A percentile compares a stretch with the other conserved stretches of the same genome.
phyloP scores from a whole-genome alignment of 768 basidiomycete genomes.

The Leccinum imitatum region DNA sequence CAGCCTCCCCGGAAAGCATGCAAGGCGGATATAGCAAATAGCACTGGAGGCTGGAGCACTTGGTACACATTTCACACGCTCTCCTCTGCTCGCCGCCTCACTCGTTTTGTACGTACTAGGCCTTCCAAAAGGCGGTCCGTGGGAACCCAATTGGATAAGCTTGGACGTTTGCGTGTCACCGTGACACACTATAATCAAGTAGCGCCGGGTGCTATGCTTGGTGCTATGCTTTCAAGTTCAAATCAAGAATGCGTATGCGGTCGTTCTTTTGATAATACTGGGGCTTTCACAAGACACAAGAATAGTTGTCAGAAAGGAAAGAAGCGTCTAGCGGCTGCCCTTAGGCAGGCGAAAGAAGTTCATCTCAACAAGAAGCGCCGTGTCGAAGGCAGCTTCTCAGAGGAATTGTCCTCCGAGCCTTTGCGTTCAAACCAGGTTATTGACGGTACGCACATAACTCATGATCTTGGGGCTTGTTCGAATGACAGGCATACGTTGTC shows the following conservation, averaged over 20 bases:
- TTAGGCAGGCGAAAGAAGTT: background rate
- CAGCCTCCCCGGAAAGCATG: conserved; percentile 81
- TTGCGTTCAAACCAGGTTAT: too few species aligned
- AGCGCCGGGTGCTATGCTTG: too few species aligned
- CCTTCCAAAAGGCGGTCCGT: too few species aligned
- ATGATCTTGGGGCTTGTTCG: too few species aligned
- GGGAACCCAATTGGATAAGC: too few species aligned
- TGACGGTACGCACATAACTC: too few species aligned
- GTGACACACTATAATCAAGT: too few species aligned
- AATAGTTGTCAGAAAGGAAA: background rate
- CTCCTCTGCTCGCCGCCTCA: conserved; percentile 11
- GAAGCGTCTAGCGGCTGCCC: background rate
- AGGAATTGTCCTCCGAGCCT: too few species aligned
- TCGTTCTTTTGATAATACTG: background rate
- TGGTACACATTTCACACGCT: conserved; percentile 58
- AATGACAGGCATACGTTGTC: too few species aligned
- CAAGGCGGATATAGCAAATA: conserved; percentile 99
- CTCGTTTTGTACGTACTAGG: conserved; percentile 59
- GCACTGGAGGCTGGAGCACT: conserved; percentile 67
- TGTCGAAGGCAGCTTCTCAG: background rate
- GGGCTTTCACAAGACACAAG: conserved; percentile 1
- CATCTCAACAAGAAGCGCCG: background rate
- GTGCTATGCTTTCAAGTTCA: too few species aligned
- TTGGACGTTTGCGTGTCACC: too few species aligned
- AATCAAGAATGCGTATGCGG: too few species aligned